Evolutionary conservation across 1,139 yeast genomes (phyloP).

Genomic region (Williopsis jadinii): DNA sequence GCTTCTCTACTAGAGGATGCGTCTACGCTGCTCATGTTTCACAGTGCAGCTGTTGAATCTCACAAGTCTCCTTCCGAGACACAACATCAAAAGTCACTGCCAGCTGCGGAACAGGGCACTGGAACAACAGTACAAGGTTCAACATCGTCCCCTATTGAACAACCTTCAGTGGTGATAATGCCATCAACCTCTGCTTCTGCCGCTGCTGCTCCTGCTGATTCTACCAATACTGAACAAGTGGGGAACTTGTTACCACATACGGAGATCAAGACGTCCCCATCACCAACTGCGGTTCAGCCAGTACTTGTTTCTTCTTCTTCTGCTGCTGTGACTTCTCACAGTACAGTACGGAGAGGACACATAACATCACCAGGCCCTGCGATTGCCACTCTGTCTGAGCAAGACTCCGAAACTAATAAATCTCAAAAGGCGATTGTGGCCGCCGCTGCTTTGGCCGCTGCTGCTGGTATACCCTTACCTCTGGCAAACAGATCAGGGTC

Average conservation of each 20-base stretch:
- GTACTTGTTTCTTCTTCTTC: too few relatives aligned
- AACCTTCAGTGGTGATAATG: not conserved
- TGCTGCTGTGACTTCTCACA: too few relatives aligned
- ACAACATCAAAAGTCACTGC: not conserved
- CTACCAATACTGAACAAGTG: not conserved
- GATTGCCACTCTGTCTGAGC: conserved; percentile 36
- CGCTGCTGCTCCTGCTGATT: not conserved
- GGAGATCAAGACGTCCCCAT: conserved; percentile 3
- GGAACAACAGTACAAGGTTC: not conserved
- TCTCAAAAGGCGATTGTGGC: conserved; percentile 50
- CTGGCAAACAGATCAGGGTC: conserved; percentile 17
- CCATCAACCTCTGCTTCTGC: not conserved
- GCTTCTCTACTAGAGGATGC: conserved; percentile 47
- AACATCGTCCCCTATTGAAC: not conserved
- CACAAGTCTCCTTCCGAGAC: conserved; percentile 3
- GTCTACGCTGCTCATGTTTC: conserved; percentile 59
- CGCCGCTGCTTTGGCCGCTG: conserved; percentile 68
- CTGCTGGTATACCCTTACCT: conserved; percentile 61
- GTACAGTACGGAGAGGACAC: conserved; percentile 11
- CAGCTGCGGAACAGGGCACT: not conserved
- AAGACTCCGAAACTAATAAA: conserved; percentile 23
- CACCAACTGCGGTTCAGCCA: conserved; percentile 1
- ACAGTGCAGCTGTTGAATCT: conserved; percentile 42
- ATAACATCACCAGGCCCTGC: conserved; percentile 44
- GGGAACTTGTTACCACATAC: conserved; percentile 1